A percentile compares a stretch with the other conserved stretches of the same genome.
These are phyloP conservation scores for Cladosporium sp. DNA, from an alignment of 2,329 filamentous ascomycete genomes.

Conservation along the genomic window DNA sequence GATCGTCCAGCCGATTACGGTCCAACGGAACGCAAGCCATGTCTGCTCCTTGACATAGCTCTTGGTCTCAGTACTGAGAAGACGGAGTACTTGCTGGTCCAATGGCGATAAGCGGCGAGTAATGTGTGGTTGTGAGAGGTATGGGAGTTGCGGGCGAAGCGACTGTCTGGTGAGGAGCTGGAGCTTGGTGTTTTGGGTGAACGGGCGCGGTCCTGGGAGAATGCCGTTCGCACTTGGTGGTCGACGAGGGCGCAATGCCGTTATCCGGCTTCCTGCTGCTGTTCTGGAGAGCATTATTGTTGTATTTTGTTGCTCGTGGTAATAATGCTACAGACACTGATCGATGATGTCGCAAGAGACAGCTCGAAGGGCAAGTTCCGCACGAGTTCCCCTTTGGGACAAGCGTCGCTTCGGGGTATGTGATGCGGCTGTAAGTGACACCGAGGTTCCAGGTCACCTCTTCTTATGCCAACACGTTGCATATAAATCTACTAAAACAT, in stretches of 20 bases:
- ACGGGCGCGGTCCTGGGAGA: constrained; percentile 40
- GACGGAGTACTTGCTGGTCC: constrained; percentile 53
- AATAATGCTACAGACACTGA: no score
- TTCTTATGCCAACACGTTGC: no score
- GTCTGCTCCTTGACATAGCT: constrained; percentile 67
- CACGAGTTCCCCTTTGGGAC: constrained; percentile 9
- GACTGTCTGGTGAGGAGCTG: constrained; percentile 47
- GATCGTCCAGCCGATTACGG: constrained; percentile 60
- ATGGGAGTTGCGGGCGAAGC: constrained; percentile 59
- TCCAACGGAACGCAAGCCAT: constrained; percentile 64
- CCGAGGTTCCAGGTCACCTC: no score
- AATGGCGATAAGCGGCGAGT: constrained; percentile 15
- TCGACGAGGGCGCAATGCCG: constrained; percentile 23
- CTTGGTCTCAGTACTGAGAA: constrained; percentile 74
- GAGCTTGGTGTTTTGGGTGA: constrained; percentile 54
- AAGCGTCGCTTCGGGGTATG: not conserved
- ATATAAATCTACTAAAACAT: no score
- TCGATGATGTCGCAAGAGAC: not conserved
- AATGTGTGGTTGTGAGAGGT: constrained; percentile 54
- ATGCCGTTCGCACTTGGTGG: constrained; percentile 16
- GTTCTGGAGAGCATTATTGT: constrained; percentile 20
- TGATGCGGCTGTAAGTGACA: not conserved
- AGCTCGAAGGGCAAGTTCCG: constrained; percentile 7
- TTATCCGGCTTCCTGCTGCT: constrained; percentile 18
- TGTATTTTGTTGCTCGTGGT: not conserved